A percentile compares a stretch with the other conserved stretches of the same genome.
These are phyloP conservation scores for Rutstroemia sydowiana DNA, from an alignment of 2,329 filamentous ascomycete species.

Conservation along the genomic window DNA sequence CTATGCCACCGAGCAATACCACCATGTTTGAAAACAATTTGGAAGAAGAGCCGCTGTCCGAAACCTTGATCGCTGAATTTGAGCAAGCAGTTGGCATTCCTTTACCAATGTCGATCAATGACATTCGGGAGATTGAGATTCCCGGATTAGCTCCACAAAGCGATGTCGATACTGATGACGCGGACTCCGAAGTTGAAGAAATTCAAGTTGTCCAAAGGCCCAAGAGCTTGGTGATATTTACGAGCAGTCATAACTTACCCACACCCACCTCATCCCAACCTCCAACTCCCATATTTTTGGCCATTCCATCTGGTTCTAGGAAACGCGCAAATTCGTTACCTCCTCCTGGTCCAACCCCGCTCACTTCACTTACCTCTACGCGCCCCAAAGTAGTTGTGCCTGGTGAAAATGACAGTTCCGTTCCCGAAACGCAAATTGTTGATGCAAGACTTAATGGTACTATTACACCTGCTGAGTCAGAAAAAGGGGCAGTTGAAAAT, in stretches of 20 bases:
- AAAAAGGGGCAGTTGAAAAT: not conserved
- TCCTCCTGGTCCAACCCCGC: constrained; percentile 16
- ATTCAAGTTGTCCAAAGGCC: constrained; percentile 30
- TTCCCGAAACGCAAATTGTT: not conserved
- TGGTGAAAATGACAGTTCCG: not conserved
- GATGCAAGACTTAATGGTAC: constrained; percentile 2
- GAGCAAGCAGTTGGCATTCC: constrained; percentile 51
- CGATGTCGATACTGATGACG: constrained; percentile 52
- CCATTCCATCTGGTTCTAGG: constrained; percentile 13
- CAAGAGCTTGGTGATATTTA: constrained; percentile 37
- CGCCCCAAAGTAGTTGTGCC: not conserved
- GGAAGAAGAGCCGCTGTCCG: no score
- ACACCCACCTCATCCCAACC: constrained; percentile 25
- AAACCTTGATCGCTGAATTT: constrained; percentile 20
- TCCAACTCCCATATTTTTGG: constrained; percentile 11
- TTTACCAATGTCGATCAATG: constrained; percentile 59
- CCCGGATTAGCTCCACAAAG: constrained; percentile 57
- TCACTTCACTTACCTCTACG: constrained; percentile 17
- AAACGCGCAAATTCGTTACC: constrained; percentile 28
- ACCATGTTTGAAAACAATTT: constrained; percentile 33
- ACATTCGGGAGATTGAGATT: constrained; percentile 74
- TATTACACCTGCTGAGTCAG: constrained; percentile 6
- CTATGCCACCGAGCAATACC: constrained; percentile 18
- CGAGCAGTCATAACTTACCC: constrained; percentile 22
- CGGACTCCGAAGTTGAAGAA: constrained; percentile 33